phyloP scores from a whole-genome alignment of 228 moss, liverwort and hornwort species.

The Sphagnum fallax region DNA sequence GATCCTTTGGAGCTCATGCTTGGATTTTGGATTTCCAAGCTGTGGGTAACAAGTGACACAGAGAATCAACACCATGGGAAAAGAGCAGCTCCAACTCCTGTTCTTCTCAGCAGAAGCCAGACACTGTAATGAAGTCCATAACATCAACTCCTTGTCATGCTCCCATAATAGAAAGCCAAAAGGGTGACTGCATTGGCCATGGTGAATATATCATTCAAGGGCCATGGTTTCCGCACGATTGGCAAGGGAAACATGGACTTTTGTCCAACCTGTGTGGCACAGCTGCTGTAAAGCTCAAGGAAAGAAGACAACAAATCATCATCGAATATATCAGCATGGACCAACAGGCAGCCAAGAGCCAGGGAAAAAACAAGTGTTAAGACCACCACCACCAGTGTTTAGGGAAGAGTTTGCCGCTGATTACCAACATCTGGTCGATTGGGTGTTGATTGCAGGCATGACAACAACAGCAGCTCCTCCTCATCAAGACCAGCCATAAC shows the following conservation, averaged over 20 bases:
- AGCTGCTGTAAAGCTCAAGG: slow-evolving; percentile 12
- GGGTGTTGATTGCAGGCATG: slow-evolving; percentile 66
- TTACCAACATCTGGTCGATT: slow-evolving; percentile 61
- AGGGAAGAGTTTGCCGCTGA: slow-evolving; percentile 9
- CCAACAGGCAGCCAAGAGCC: slow-evolving; percentile 14
- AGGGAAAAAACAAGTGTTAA: neutral
- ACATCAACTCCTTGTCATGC: too few species aligned
- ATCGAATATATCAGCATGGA: slow-evolving; percentile 22
- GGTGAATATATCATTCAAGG: slow-evolving; percentile 40
- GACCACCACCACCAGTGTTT: slow-evolving; percentile 19
- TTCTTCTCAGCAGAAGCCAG: too few species aligned
- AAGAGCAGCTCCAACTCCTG: too few species aligned
- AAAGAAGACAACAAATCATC: slow-evolving; percentile 27
- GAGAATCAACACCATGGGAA: neutral
- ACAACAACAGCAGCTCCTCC: too few species aligned
- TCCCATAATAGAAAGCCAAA: neutral
- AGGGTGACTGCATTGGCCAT: slow-evolving; percentile 17
- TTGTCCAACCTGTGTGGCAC: slow-evolving; percentile 27
- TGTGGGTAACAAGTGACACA: slow-evolving; percentile 16
- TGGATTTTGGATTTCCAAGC: slow-evolving; percentile 60
- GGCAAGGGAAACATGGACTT: slow-evolving; percentile 7
- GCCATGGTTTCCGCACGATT: slow-evolving; percentile 19
- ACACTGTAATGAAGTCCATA: too few species aligned
- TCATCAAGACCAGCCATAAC: slow-evolving; percentile 3
- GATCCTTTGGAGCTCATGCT: slow-evolving; percentile 65